A percentile compares a stretch with the other conserved stretches of the same genome.
Conservation (phyloP, 768 basidiomycete species). For the Pleurotus tuoliensis region DNA sequence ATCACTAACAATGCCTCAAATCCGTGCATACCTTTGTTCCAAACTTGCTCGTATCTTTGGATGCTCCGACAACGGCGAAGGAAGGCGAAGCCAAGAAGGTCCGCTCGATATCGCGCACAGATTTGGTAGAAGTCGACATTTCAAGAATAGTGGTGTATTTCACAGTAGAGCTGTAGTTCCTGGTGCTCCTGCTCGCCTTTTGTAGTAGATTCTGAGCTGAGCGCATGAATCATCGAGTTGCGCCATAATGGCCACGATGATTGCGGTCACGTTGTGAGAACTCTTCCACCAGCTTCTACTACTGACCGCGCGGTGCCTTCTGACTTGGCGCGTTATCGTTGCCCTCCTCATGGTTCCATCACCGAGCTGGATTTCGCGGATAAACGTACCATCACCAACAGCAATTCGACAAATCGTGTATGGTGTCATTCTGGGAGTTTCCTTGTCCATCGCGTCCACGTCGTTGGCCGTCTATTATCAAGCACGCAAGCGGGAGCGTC, state of each 20-base stretch:
- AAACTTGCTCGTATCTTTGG: conserved; percentile 72
- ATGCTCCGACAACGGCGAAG: conserved; percentile 82
- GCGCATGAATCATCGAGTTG: conserved; percentile 3
- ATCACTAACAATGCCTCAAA: neutral
- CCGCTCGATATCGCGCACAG: conserved; percentile 31
- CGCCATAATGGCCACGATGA: conserved; percentile 2
- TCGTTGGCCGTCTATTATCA: conserved; percentile 55
- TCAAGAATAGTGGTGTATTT: neutral
- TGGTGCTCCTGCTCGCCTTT: neutral
- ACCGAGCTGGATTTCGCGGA: conserved; percentile 16
- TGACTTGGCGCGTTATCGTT: conserved; percentile 4
- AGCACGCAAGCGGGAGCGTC: conserved; percentile 43
- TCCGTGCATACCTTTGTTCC: conserved; percentile 59
- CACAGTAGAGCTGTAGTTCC: too few relatives aligned
- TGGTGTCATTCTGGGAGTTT: conserved; percentile 66
- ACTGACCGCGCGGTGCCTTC: neutral
- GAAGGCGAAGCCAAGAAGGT: conserved; percentile 59
- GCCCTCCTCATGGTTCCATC: neutral
- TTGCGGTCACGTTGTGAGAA: neutral
- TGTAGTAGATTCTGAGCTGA: neutral
- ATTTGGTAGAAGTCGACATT: neutral
- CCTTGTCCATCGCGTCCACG: conserved; percentile 69
- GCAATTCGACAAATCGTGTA: conserved; percentile 33
- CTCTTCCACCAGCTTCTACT: neutral
- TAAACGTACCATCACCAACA: conserved; percentile 33